Percentiles rank a stretch among this genome's conserved stretches.
Conservation (phyloP, 2,329 filamentous ascomycete genomes). For the Sporothrix euskadiensis region DNA sequence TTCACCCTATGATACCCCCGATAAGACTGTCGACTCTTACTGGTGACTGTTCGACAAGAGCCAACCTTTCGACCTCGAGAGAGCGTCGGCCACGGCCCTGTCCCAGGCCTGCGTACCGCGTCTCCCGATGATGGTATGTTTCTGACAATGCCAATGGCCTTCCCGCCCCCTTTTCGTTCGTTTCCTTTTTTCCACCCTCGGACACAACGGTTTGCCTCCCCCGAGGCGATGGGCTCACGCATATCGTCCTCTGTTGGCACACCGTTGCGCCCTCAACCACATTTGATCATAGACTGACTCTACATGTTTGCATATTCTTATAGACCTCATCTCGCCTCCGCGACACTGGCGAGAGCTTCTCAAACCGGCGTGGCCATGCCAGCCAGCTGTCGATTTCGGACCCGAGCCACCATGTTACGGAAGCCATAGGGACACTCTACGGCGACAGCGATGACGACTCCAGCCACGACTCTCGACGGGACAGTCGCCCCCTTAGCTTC, state of each 20-base stretch:
- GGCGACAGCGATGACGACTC: slow-evolving; percentile 70
- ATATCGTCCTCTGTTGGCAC: neutral
- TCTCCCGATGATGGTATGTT: slow-evolving; percentile 34
- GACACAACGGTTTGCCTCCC: neutral
- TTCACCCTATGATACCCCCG: slow-evolving; percentile 14
- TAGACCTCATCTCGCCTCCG: slow-evolving; percentile 61
- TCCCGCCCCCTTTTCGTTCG: too few relatives aligned
- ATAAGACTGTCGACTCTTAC: neutral
- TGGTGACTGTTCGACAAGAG: neutral
- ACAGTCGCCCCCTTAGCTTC: slow-evolving; percentile 71
- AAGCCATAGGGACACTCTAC: slow-evolving; percentile 89
- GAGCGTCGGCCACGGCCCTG: slow-evolving; percentile 31
- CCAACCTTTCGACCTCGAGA: slow-evolving; percentile 8
- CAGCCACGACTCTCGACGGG: slow-evolving; percentile 50
- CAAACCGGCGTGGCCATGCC: slow-evolving; percentile 59
- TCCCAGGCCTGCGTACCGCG: slow-evolving; percentile 28
- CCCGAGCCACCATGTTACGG: slow-evolving; percentile 89
- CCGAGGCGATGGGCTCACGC: neutral
- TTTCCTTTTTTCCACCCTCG: neutral
- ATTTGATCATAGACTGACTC: neutral
- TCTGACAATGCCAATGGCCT: too few relatives aligned
- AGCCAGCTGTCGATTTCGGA: slow-evolving; percentile 73
- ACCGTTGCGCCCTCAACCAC: neutral
- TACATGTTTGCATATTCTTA: neutral
- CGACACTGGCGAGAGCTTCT: slow-evolving; percentile 59